A percentile compares a stretch with the other conserved stretches of the same genome.
Conservation (phyloP, 345 rosid species). For the Abelmoschus esculentus region DNA sequence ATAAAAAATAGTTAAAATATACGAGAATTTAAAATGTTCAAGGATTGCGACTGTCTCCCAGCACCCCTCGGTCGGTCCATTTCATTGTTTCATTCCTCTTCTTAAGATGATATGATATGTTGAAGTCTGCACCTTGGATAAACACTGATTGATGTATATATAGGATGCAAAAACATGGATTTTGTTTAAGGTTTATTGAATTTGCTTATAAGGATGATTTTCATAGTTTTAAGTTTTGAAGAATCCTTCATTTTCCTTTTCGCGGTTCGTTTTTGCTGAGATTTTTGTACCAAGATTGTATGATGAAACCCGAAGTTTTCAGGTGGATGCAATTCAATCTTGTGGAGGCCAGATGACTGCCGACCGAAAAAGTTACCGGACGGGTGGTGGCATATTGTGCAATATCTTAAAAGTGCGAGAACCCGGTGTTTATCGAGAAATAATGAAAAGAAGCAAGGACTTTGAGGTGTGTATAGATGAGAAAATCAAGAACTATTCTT, state of each 20-base stretch:
- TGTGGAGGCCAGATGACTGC: slow-evolving; percentile 96
- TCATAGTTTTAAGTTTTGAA: background rate
- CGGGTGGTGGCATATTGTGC: slow-evolving; percentile 89
- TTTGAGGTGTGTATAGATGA: slow-evolving; percentile 57
- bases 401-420: slow-evolving; percentile 71
- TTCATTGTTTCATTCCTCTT: too few species aligned
- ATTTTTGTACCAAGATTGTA: background rate
- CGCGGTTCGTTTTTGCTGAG: background rate
- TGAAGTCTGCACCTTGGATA: too few species aligned
- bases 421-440: slow-evolving; percentile 63
- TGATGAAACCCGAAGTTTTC: slow-evolving; percentile 20
- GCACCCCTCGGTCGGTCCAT: too few species aligned
- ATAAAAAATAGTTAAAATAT: too few species aligned
- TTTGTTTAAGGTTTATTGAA: background rate
- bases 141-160: too few species aligned
- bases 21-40: too few species aligned
- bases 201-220: background rate
- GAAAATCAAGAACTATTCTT: background rate
- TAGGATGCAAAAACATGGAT: too few species aligned
- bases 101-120: too few species aligned
- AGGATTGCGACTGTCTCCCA: too few species aligned
- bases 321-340: slow-evolving; percentile 77
- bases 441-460: slow-evolving; percentile 75
- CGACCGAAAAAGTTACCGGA: slow-evolving; percentile 66
- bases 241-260: background rate